Base-by-base conservation (phyloP, 257 asterid species). In the Marsdenia floribunda region DNA sequence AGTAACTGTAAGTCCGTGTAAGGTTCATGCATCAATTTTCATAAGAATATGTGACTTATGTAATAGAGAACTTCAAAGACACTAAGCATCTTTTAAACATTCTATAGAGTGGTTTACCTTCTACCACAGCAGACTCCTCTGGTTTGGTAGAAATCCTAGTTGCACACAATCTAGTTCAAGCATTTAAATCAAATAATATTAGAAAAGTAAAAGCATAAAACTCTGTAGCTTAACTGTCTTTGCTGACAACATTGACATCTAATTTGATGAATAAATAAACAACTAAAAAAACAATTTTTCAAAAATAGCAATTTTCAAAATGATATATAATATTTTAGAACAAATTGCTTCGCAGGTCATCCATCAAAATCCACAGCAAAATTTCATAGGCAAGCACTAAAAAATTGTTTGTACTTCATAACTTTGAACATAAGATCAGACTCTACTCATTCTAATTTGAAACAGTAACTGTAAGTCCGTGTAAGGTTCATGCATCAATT, bases 101-200 rank as follows among this genome's bases (percentile, higher is more conserved):
- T 0, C 10, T 38, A 38, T 21, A 49, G 42, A 40, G 13, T 50
- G 12, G 47, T 24, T 52, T 80, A 88, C 98, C 98, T 87, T 80
- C 88, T 29, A 29, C 33, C 74, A 60, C 24, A 76, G 88, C 82
- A 61, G 72, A 53, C 71, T 79, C 85, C 76, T 83, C 86, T 14
- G 97, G 91, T 83, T 90, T 83, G 44, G 93, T 72, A 90, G 90
- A 86, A 93, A 93, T 40, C 97, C 98, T 78, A 93, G 87, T 80
- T 93, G 96, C 68, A 93, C 83, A 70, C 75, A 86, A 85, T 88
- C 96, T 90, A 78, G 70, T 70, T 24, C 66, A n/a, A 6, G 50
- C 18, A 38, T 40, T 40, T 38, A 54, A 64, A 53, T 9, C 7
- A 77, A 63, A 8, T 12, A 72, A 42, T 21, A 24, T 37, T 49